Conservation (phyloP, 2,329 filamentous ascomycete species). For the Colletotrichum zoysiae region DNA sequence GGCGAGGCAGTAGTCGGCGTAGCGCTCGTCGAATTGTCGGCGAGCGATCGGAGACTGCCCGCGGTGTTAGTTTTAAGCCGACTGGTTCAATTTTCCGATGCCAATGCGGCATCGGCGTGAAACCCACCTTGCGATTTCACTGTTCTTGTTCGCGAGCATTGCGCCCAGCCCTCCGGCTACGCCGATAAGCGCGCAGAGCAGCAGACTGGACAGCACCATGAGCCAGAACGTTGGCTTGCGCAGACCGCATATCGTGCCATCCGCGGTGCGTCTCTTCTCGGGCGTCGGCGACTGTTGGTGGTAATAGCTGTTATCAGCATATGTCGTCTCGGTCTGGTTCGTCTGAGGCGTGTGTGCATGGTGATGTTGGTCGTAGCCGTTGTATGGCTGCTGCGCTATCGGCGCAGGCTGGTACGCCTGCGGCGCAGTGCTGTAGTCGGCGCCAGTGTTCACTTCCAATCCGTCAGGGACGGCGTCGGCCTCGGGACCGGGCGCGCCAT, state of each 20-base stretch:
- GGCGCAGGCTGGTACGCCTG: constrained; percentile 22
- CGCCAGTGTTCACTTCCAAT: constrained; percentile 25
- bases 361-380: constrained; percentile 11
- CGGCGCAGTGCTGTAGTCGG: constrained; percentile 25
- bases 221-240: constrained; percentile 34
- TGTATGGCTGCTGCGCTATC: constrained; percentile 21
- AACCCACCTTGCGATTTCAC: constrained; percentile 21
- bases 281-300: neutral
- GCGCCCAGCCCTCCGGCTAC: constrained; percentile 27
- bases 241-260: constrained; percentile 26
- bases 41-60: neutral
- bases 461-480: constrained; percentile 34
- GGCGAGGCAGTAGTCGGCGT: constrained; percentile 2
- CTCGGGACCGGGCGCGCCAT: constrained; percentile 23
- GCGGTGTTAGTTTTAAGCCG: neutral
- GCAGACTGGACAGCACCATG: constrained; percentile 12
- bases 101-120: neutral
- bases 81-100: neutral
- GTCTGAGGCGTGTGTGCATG: constrained; percentile 14
- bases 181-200: constrained; percentile 16
- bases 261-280: neutral
- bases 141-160: constrained; percentile 27
- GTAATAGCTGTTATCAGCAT: neutral
- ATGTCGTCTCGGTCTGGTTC: constrained; percentile 24
- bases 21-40: neutral